Evolutionary conservation across 306 rosid species (phyloP), one percentile per base, ranked within the genome.

Genomic region (Lupinus albus): DNA sequence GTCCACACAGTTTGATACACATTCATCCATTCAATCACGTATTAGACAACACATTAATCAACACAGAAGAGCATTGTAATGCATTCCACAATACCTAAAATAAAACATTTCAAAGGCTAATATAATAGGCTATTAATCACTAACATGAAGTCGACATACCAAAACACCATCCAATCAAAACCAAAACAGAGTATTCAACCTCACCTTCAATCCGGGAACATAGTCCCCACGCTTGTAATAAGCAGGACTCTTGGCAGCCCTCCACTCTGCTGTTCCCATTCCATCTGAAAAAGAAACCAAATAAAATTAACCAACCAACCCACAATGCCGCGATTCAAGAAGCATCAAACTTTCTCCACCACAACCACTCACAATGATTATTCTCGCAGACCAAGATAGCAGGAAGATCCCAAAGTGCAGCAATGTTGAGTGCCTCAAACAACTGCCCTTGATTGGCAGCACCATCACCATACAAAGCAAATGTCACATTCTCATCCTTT

Each of bases 251-350:
- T 93, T 93, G 1, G 95, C 88, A 20, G 98, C 98, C 74, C 90
- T 89, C 98, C 96, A 89, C 58, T 84, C 95, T 0, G 98, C 98
- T n/a, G 97, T 93, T 14, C 97, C 98, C 98, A 93, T 93, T 16
- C 95, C 98, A 72, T 93, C 98, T 93, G 81, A 18, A 5, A 61
- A 13, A 36, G 49, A 62, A 73, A 76, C 17, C 68, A 49, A 73
- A 54, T 32, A 49, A 64, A 14, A 72, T 13, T 35, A 44, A 60
- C 2, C 35, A 17, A 60, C 41, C 41, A 59, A 68, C 30, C 36
- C 16, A 21, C 32, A 11, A 21, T 32, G 16, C 11, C 3, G 46
- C 11, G 65, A 10, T 7, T 20, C 12, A 13, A 57, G 57, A 39
- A 30, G 38, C 38, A 48, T 3, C 49, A 61, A 64, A 41, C 42